Evolutionary conservation across 78 protist species (phyloP), one percentile per base, ranked within the genome.

Genomic region (Dictyostelium capitatum): DNA sequence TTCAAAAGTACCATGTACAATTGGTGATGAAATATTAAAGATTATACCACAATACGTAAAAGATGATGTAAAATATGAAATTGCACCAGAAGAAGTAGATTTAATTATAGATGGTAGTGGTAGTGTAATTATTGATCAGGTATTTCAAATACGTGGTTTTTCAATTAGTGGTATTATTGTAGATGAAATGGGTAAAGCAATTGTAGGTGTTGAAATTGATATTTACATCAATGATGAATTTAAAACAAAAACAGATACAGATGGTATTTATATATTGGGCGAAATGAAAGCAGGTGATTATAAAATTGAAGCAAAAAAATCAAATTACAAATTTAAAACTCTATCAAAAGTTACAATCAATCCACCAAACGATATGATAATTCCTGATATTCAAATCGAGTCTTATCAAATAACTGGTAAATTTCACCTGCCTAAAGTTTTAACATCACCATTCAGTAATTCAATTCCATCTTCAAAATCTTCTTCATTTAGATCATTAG

Each of bases 61-160:
- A 1, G 23, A 47, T 15, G 46, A 82, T 12, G 46, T 79, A 4
- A 84, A 72, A 17, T 84, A 74, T 59, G 74, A 74, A 0, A 47
- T 84, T 57, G 3, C 3, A 54, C 91, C 91, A 30, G 30, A 19
- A 3, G 50, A 51, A 15, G 7, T 47, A 12, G 46, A 53, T 5
- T n/a, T 84, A 7, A 17, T 6, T 11, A 28, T 84, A 4, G 82
- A 74, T 41, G 82, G 79, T 74, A 70, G 82, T 23, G 91, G 56
- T 57, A 14, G 50, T 32, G 4, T 48, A 20, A 7, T 15, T 17
- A 12, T 67, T 11, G 74, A 65, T 20, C 50, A n/a, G 1, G n/a
- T 46, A 64, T 82, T 82, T 65, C 46, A 82, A 67, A n/a, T 82
- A 17, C 50, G 28, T 5, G 89, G 89, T 5, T 82, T 82, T 43